A percentile compares a stretch with the other conserved stretches of the same genome.
Conservation (phyloP, 2,329 filamentous ascomycete genomes). For the Phyllosticta citrichinensis region DNA sequence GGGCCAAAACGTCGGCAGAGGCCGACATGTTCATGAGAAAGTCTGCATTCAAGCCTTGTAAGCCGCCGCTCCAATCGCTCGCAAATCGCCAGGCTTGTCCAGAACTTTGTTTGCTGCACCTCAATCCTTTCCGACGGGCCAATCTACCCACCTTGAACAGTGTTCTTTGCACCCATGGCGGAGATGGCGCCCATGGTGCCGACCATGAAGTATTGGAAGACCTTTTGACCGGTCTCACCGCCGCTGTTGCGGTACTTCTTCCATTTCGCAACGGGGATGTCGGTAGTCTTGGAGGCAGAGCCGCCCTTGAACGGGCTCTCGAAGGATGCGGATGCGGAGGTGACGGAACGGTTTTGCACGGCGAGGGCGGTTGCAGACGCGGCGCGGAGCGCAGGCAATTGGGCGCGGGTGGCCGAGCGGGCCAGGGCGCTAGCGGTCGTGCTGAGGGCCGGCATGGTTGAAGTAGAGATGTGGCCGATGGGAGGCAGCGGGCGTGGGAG, state of each 20-base stretch:
- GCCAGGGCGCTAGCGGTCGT: slow-evolving; percentile 36
- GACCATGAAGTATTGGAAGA: slow-evolving; percentile 98
- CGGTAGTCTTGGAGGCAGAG: slow-evolving; percentile 44
- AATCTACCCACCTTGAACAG: slow-evolving; percentile 73
- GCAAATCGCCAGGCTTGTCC: neutral
- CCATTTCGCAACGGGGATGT: slow-evolving; percentile 73
- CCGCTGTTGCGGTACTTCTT: slow-evolving; percentile 66
- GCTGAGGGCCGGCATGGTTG: slow-evolving; percentile 41
- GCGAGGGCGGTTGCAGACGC: slow-evolving; percentile 28
- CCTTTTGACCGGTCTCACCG: slow-evolving; percentile 62
- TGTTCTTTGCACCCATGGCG: slow-evolving; percentile 92
- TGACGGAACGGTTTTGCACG: slow-evolving; percentile 34
- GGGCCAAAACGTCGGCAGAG: slow-evolving; percentile 94
- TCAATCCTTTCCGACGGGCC: slow-evolving; percentile 1
- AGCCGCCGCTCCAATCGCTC: slow-evolving; percentile 4
- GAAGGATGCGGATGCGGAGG: slow-evolving; percentile 34
- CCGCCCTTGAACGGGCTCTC: slow-evolving; percentile 46
- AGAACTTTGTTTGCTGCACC: slow-evolving; percentile 2
- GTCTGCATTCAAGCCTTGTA: slow-evolving; percentile 47
- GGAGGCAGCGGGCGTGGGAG: slow-evolving; percentile 15
- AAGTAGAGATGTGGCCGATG: slow-evolving; percentile 15
- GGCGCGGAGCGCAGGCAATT: slow-evolving; percentile 36
- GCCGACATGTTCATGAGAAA: slow-evolving; percentile 99
- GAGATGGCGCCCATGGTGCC: slow-evolving; percentile 86
- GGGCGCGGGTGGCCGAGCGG: slow-evolving; percentile 38